These are phyloP conservation scores for Hymenotorrendiella dingleyae DNA, from an alignment of 2,329 filamentous ascomycete species.

Conservation along the genomic window DNA sequence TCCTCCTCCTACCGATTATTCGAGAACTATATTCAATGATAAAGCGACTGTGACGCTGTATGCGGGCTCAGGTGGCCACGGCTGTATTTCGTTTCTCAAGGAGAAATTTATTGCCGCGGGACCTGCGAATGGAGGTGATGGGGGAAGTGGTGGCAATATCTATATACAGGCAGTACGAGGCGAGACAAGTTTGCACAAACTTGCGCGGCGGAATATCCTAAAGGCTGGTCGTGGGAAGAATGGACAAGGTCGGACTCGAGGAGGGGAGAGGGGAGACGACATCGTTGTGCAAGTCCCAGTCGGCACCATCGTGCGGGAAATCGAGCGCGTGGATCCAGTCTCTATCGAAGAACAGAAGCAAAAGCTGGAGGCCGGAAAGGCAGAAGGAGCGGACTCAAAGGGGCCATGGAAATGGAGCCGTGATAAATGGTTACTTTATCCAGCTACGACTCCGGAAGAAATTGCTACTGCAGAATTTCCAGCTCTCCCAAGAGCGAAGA, in stretches of 20 bases:
- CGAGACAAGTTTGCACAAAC: conserved; percentile 88
- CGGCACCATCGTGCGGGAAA: conserved; percentile 82
- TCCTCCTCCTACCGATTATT: conserved; percentile 78
- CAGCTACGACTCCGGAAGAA: conserved; percentile 69
- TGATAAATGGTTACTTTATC: conserved; percentile 82
- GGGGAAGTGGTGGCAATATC: conserved; percentile 83
- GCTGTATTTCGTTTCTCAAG: conserved; percentile 88
- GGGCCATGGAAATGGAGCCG: conserved; percentile 39
- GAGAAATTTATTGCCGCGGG: conserved; percentile 87
- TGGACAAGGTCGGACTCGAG: conserved; percentile 66
- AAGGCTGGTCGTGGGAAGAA: conserved; percentile 72
- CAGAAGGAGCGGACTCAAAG: conserved; percentile 22
- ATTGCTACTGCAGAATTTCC: conserved; percentile 55
- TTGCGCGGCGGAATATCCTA: conserved; percentile 69
- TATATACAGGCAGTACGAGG: conserved; percentile 91
- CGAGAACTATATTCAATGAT: conserved; percentile 78
- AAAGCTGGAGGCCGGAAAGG: conserved; percentile 34
- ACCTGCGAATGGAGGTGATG: conserved; percentile 90
- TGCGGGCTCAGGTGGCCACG: conserved; percentile 78
- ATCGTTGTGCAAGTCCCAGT: conserved; percentile 85
- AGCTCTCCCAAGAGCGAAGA: conserved; percentile 46
- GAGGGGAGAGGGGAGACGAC: conserved; percentile 79
- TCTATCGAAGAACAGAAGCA: conserved; percentile 55
- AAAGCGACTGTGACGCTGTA: conserved; percentile 72
- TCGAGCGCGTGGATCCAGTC: conserved; percentile 71